Evolutionary conservation across 805 yeast species (phyloP), one percentile per base, ranked within the genome.

Genomic region (Saccharomycodes ludwigii): DNA sequence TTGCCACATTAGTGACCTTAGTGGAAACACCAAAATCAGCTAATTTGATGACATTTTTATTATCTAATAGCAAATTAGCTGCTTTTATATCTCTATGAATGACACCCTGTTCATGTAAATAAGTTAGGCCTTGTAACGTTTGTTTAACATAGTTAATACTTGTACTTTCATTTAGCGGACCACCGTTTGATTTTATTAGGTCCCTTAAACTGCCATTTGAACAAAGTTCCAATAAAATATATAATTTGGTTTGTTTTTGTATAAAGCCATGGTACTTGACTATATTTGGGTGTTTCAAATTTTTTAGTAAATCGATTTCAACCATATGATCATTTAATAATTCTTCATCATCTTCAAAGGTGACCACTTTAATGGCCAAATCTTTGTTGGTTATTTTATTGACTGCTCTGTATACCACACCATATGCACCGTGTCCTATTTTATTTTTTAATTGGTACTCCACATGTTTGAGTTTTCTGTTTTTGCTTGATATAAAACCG

Each of bases 21-120:
- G 96, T 82, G 1, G 97, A 94, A 8, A 88, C 95, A 1, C 97
- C 97, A 55, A 88, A 88, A 53, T 88, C 98, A 2, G 95, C 96
- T 30, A 88, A 65, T 46, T 88, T 91, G 10, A 84, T 88, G 7
- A 69, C 75, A 3, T 93, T 86, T 9, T 65, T 56, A 2, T 67
- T 66, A 13, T 83, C 75, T 12, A 86, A 52, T 21, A 88, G 58
- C 16, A 88, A 72, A 51, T 88, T 88, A 0, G 95, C 97, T 2
- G 96, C 94, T 50, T 86, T 88, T 32, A 88, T 81, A 52, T 88
- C 97, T 38, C 97, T 59, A 50, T 88, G 98, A 26, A 88, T 86
- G 45, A 80, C 75, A 11, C 84, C 82, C 40, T 70, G 79, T n/a
- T 63, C 66, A 48, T 80, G 88, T 24, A 83, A 56, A 43, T 83